Conservation (phyloP, 805 yeast genomes). For the Saturnispora silvae region DNA sequence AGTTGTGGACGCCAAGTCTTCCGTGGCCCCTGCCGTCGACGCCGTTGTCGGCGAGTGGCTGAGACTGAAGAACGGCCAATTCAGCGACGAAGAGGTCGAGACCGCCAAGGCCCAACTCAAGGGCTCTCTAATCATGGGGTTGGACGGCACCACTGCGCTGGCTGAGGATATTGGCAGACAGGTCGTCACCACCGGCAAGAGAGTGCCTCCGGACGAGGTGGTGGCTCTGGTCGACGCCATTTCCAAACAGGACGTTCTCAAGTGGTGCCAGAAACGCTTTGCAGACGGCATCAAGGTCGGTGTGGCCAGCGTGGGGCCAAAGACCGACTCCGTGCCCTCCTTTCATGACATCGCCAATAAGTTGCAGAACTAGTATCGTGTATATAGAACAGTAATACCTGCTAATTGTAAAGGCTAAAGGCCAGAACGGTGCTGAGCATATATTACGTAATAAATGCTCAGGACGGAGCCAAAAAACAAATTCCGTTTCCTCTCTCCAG, state of each 20-base stretch:
- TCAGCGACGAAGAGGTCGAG: conserved; percentile 78
- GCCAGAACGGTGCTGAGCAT: too few species aligned
- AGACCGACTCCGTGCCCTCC: conserved; percentile 4
- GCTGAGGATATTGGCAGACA: conserved; percentile 99
- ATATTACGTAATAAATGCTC: too few species aligned
- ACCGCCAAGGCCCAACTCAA: conserved; percentile 91
- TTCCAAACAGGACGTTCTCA: conserved; percentile 65
- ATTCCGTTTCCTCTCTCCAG: conserved; percentile 1
- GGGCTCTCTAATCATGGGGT: conserved; percentile 78
- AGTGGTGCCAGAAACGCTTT: conserved; percentile 55
- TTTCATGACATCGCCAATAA: neutral
- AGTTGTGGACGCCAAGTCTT: conserved; percentile 65
- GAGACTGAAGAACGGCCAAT: conserved; percentile 66
- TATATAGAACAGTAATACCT: too few species aligned
- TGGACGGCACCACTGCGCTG: conserved; percentile 91
- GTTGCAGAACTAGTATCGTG: neutral
- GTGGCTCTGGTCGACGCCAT: conserved; percentile 69
- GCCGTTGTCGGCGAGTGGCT: conserved; percentile 83
- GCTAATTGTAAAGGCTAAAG: too few species aligned
- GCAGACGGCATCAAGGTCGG: conserved; percentile 39
- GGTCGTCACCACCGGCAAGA: conserved; percentile 82
- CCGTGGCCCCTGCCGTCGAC: conserved; percentile 57
- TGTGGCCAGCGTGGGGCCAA: conserved; percentile 5
- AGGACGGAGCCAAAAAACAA: too few species aligned
- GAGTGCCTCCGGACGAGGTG: conserved; percentile 64